Evolutionary conservation across 2,329 filamentous ascomycete species (phyloP).

Genomic region (Microsporum canis): DNA sequence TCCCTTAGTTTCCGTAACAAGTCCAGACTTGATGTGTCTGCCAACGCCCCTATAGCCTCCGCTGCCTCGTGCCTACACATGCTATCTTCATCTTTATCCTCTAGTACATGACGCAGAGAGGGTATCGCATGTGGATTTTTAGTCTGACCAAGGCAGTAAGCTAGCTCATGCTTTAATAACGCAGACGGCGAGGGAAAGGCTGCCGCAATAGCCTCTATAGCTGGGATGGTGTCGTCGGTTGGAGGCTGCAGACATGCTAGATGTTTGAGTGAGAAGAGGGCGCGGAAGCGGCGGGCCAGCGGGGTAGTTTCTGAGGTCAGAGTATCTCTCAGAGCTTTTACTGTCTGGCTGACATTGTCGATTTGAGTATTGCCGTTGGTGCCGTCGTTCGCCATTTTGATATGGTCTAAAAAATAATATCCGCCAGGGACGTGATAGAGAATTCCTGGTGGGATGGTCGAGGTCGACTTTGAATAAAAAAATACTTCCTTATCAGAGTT

Average conservation of each 20-base stretch:
- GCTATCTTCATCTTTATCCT: constrained; percentile 69
- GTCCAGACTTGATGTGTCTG: constrained; percentile 60
- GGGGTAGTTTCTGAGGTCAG: constrained; percentile 70
- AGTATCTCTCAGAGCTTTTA: constrained; percentile 49
- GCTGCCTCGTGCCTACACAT: constrained; percentile 97
- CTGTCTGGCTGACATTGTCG: constrained; percentile 15
- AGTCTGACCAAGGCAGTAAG: constrained; percentile 92
- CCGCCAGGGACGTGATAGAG: not conserved
- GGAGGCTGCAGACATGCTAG: constrained; percentile 58
- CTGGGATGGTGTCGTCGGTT: constrained; percentile 47
- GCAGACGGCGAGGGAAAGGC: constrained; percentile 76
- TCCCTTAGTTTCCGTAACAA: constrained; percentile 65
- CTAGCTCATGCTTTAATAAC: constrained; percentile 88
- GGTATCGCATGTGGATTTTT: constrained; percentile 63
- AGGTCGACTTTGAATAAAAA: not conserved
- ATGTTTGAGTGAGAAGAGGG: constrained; percentile 95
- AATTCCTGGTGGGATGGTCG: not conserved
- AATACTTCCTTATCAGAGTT: constrained; percentile 1
- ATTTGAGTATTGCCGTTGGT: not conserved
- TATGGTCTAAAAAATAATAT: not conserved
- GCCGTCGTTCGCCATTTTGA: not conserved
- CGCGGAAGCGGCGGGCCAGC: constrained; percentile 82
- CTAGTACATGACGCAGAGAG: constrained; percentile 60
- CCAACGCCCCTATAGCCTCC: constrained; percentile 83
- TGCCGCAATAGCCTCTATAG: constrained; percentile 73